Conservation (phyloP, 148 eudicot species). For the Drosera capensis region DNA sequence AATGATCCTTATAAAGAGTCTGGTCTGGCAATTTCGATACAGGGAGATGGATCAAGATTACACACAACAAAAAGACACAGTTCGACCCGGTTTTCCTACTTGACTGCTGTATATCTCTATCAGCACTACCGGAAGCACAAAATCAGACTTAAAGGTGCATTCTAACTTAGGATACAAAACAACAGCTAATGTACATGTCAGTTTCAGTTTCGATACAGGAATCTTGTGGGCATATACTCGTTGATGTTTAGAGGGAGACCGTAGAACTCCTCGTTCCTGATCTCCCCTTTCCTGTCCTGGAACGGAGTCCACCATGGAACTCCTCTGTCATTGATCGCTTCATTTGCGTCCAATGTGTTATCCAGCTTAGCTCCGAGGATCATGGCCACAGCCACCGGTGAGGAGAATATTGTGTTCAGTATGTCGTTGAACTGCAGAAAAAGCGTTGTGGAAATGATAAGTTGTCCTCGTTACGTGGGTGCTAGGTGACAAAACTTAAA, state of each 20-base stretch:
- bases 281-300: constrained; percentile 56
- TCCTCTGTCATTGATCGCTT: constrained; percentile 42
- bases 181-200: not conserved
- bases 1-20: too few species aligned
- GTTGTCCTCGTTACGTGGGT: too few species aligned
- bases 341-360: constrained; percentile 47
- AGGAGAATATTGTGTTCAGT: constrained; percentile 70
- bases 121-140: too few species aligned
- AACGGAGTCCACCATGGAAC: constrained; percentile 84
- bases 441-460: too few species aligned
- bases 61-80: too few species aligned
- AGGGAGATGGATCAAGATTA: too few species aligned
- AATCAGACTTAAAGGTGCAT: too few species aligned
- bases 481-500: too few species aligned
- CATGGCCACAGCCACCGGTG: constrained; percentile 69
- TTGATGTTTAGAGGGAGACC: constrained; percentile 60
- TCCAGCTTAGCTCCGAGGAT: constrained; percentile 59
- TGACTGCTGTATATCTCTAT: too few species aligned
- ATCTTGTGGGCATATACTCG: constrained; percentile 58
- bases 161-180: too few species aligned
- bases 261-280: constrained; percentile 84
- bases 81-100: too few species aligned
- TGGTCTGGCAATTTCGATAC: too few species aligned
- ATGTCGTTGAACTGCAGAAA: constrained; percentile 76
- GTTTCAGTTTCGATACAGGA: constrained; percentile 11